Evolutionary conservation across 305 asterid genomes (phyloP).

Genomic region (Rubia peregrina): DNA sequence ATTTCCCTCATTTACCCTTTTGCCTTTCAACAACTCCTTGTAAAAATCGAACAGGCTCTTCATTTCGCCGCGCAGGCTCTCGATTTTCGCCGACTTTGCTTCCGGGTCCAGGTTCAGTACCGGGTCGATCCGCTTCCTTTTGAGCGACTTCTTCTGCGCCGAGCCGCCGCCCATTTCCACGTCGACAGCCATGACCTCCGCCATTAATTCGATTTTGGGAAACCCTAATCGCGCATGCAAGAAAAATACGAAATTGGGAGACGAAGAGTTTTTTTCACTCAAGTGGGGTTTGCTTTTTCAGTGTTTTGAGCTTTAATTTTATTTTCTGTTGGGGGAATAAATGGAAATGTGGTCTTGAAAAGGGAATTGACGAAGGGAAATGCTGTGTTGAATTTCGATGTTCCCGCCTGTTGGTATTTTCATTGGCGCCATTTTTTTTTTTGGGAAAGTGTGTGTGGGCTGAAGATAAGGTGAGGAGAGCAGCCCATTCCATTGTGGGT

Average conservation of each 20-base stretch:
- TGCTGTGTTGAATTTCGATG: not conserved
- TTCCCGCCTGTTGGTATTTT: not conserved
- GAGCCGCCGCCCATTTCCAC: constrained; percentile 2
- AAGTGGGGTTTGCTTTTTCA: not conserved
- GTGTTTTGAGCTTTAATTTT: not conserved
- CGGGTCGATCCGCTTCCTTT: constrained; percentile 22
- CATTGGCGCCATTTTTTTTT: not conserved
- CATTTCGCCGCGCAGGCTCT: constrained; percentile 13
- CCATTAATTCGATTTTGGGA: not conserved
- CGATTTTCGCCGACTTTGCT: constrained; percentile 16
- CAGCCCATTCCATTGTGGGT: not conserved
- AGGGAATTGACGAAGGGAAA: not conserved
- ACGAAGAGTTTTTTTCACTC: not conserved
- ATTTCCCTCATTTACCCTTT: not conserved
- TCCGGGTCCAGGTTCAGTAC: constrained; percentile 11
- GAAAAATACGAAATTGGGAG: not conserved
- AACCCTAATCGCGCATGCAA: constrained; percentile 15
- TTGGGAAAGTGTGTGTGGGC: not conserved
- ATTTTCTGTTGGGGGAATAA: not conserved
- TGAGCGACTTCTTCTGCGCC: constrained; percentile 16
- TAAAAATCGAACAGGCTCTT: constrained; percentile 14
- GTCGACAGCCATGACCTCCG: constrained; percentile 10
- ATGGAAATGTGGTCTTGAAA: not conserved
- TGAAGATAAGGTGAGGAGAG: not conserved
- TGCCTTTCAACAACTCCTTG: constrained; percentile 7